Evolutionary conservation across 2,329 filamentous ascomycete species (phyloP), one percentile per base, ranked within the genome.

Genomic region (Fusarium verticillioides): DNA sequence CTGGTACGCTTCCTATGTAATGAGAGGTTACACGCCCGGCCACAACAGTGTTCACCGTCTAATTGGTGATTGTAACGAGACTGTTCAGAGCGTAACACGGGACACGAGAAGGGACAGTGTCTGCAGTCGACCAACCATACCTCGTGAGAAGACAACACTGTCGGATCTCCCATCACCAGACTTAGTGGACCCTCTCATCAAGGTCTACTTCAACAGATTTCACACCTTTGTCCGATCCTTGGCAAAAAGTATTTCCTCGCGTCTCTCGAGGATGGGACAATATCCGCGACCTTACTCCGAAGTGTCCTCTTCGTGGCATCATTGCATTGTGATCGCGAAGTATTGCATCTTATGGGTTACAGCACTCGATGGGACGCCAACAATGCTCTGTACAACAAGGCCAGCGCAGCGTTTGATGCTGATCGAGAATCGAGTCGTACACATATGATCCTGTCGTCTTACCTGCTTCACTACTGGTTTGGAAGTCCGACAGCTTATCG

Each of bases 391-490:
- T 66, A 47, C 3, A 66, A 28, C 1, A 56, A 49, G 3, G 23
- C 60, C 0, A 57, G 63, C 5, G 7, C 60, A 4, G 46, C 63
- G 1, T 66, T 64, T 1, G 47, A 66, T 0, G 32, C n/a, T 0
- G 63, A 64, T 6, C 18, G 28, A 3, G 63, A 62, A 16, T 68
- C 69, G 2, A 59, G 34, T 7, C 50, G 68, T 0, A 42, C 26
- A 0, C 52, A 71, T 0, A 72, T 72, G 58, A 66, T 66, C 2
- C 16, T 68, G 0, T 71, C 69, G 1, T 68, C 69, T 0, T 72
- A 72, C 7, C 13, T 72, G 2, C 19, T 72, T 2, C 69, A 72
- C 5, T 72, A 68, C 9, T 72, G 68, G 69, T 72, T 72, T 2
- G 69, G 69, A 5, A 72, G 66, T 4, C 57, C 69, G 0, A 63